These are phyloP conservation scores for Hanseniaspora jakobsenii DNA, from an alignment of 805 yeast genomes.

Conservation along the genomic window DNA sequence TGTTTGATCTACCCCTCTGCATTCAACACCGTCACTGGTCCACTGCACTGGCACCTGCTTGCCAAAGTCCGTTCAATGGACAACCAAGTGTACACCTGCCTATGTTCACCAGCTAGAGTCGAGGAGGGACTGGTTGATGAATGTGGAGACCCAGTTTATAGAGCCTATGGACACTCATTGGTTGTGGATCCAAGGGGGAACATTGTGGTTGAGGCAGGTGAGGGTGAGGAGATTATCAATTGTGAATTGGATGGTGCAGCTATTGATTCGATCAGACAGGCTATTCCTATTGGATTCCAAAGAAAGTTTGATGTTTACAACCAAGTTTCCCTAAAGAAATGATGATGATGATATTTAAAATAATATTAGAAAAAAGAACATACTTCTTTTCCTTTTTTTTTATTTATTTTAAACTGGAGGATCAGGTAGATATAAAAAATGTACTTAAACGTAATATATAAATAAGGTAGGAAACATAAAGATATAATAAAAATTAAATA, in stretches of 20 bases:
- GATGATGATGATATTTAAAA: not conserved
- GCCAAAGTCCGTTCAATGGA: slow-evolving; percentile 67
- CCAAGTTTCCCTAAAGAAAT: slow-evolving; percentile 22
- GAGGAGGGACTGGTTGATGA: slow-evolving; percentile 25
- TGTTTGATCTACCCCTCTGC: slow-evolving; percentile 79
- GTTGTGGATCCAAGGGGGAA: slow-evolving; percentile 54
- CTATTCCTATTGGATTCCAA: slow-evolving; percentile 59
- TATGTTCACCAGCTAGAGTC: slow-evolving; percentile 86
- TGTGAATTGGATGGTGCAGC: slow-evolving; percentile 58
- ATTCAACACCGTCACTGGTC: slow-evolving; percentile 74
- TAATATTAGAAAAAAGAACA: not conserved
- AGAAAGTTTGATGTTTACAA: slow-evolving; percentile 52
- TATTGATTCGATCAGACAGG: slow-evolving; percentile 45
- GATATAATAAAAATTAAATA: no score
- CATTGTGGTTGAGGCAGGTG: slow-evolving; percentile 60
- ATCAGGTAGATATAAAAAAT: no score
- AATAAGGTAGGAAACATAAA: no score
- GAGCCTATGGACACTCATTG: slow-evolving; percentile 56
- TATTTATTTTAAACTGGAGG: no score
- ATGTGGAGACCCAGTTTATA: slow-evolving; percentile 35
- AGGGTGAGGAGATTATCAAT: slow-evolving; percentile 60
- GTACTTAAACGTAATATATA: no score
- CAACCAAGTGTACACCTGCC: slow-evolving; percentile 56
- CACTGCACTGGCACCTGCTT: slow-evolving; percentile 67
- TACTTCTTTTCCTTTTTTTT: not conserved